These are phyloP conservation scores for Picea sitchensis DNA, from an alignment of 75 land plant species.

Conservation along the genomic window DNA sequence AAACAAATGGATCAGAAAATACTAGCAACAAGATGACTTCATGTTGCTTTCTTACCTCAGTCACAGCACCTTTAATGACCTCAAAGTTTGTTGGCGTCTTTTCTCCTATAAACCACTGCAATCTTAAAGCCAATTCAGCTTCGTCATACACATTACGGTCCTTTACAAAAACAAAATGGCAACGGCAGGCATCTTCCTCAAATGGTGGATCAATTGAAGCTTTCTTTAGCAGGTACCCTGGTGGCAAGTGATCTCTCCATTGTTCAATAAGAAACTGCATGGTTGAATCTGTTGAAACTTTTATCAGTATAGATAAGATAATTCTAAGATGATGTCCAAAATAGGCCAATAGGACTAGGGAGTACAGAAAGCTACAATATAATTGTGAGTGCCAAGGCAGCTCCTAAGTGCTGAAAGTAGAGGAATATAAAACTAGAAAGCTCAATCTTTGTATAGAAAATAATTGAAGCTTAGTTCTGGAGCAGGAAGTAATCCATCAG, in stretches of 20 bases:
- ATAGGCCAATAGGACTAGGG: too few species aligned
- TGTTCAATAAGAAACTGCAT: constrained; percentile 60
- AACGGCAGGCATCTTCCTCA: constrained; percentile 84
- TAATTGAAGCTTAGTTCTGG: neutral
- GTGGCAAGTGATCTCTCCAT: constrained; percentile 82
- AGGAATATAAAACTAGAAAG: neutral
- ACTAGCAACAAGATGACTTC: neutral
- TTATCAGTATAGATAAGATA: too few species aligned
- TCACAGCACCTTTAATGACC: constrained; percentile 62
- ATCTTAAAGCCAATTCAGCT: constrained; percentile 48
- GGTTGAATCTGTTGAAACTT: constrained; percentile 60
- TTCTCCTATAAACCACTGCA: constrained; percentile 86
- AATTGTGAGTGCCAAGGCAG: too few species aligned
- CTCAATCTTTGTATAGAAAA: neutral
- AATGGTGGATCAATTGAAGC: constrained; percentile 72
- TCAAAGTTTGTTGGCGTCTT: constrained; percentile 61
- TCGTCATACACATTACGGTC: constrained; percentile 27
- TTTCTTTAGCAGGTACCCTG: constrained; percentile 65
- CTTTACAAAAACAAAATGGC: constrained; percentile 66
- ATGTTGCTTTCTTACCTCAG: constrained; percentile 38
- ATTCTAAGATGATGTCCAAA: too few species aligned
- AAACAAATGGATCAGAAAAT: neutral
- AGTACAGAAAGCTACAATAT: too few species aligned
- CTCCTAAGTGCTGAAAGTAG: too few species aligned
- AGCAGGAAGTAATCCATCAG: neutral